Conservation (phyloP, 129 eudicot species). For the Pseudognaphalium luteoalbum region DNA sequence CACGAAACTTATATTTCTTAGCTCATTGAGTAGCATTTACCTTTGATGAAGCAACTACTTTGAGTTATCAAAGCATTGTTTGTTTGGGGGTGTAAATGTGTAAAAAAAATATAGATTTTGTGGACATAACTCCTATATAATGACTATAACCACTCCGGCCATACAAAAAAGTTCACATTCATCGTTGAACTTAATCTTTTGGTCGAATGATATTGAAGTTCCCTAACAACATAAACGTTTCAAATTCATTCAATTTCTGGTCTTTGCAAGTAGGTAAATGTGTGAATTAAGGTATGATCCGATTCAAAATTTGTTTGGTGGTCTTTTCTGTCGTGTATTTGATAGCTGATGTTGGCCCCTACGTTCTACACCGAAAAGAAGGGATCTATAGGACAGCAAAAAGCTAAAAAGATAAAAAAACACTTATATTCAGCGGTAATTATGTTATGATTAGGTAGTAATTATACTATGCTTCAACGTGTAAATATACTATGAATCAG, state of each 20-base stretch:
- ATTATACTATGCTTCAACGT: no score
- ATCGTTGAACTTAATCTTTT: neutral
- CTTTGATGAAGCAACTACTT: conserved; percentile 38
- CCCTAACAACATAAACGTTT: neutral
- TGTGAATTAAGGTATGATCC: neutral
- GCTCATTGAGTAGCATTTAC: conserved; percentile 2
- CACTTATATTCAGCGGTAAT: conserved; percentile 13
- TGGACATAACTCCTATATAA: neutral
- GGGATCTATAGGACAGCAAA: neutral
- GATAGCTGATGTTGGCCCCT: neutral
- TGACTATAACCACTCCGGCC: neutral
- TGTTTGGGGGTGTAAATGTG: conserved; percentile 25
- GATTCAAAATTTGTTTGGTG: neutral
- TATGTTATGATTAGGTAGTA: no score
- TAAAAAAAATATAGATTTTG: neutral
- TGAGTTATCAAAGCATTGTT: conserved; percentile 17
- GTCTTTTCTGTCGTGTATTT: neutral
- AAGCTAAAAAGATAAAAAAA: neutral
- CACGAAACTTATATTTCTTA: conserved; percentile 29
- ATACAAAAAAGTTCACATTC: neutral
- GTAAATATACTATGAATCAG: no score
- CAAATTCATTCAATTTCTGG: neutral
- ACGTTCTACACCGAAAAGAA: neutral
- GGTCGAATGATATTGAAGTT: neutral
- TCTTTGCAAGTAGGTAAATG: no score